These are phyloP conservation scores for Suhomyces prunicola DNA, from an alignment of 805 yeast species.

Conservation along the genomic window DNA sequence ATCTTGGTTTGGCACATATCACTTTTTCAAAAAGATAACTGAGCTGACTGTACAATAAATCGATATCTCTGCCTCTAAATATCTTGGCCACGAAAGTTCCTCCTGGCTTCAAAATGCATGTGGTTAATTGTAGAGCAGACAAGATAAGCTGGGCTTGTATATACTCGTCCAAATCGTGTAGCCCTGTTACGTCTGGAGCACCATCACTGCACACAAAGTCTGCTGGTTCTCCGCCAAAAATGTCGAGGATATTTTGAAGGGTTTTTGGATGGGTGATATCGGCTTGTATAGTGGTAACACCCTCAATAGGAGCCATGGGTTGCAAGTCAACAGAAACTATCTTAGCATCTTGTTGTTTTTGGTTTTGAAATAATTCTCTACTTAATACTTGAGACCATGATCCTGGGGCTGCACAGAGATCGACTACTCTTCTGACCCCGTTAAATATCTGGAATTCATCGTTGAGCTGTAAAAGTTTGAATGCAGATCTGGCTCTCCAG, in stretches of 20 bases:
- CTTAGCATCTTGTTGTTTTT: slow-evolving; percentile 46
- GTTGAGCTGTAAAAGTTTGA: slow-evolving; percentile 84
- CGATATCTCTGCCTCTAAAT: slow-evolving; percentile 94
- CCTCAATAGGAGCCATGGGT: slow-evolving; percentile 95
- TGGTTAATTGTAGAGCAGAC: slow-evolving; percentile 88
- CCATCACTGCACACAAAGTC: slow-evolving; percentile 97
- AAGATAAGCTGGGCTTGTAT: slow-evolving; percentile 92
- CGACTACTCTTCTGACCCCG: slow-evolving; percentile 81
- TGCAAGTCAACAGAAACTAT: slow-evolving; percentile 95
- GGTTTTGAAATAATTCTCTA: slow-evolving; percentile 53
- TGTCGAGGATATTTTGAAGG: slow-evolving; percentile 64
- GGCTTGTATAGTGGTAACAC: slow-evolving; percentile 89
- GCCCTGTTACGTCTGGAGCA: slow-evolving; percentile 97
- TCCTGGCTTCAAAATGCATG: slow-evolving; percentile 83
- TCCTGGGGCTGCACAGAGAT: slow-evolving; percentile 97
- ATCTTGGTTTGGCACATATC: slow-evolving; percentile 93
- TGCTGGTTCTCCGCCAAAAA: slow-evolving; percentile 89
- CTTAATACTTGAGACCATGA: slow-evolving; percentile 97
- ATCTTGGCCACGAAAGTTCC: slow-evolving; percentile 96
- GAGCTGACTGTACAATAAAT: slow-evolving; percentile 86
- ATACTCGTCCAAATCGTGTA: slow-evolving; percentile 95
- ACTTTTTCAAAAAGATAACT: slow-evolving; percentile 83
- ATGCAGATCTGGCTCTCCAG: slow-evolving; percentile 96
- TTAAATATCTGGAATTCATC: slow-evolving; percentile 83
- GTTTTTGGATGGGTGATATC: slow-evolving; percentile 97